Percentiles rank a stretch among this genome's conserved stretches.
Conservation (phyloP, 2,329 filamentous ascomycete species). For the Tolypocladium nubicola region DNA sequence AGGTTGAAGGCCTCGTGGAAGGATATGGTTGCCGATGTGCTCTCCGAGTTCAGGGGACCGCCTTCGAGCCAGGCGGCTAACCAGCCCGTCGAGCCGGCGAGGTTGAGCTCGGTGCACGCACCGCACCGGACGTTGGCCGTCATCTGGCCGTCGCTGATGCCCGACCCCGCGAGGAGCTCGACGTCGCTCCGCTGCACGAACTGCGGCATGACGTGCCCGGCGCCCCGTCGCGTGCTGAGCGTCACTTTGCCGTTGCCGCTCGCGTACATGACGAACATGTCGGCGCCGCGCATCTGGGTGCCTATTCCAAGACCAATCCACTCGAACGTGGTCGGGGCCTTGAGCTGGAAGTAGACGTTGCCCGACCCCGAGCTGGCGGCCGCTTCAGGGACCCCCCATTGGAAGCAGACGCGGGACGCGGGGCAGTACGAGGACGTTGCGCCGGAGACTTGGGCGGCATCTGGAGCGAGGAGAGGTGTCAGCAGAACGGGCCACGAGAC, state of each 20-base stretch:
- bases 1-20: conserved; percentile 33
- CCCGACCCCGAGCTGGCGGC: conserved; percentile 37
- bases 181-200: conserved; percentile 33
- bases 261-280: conserved; percentile 54
- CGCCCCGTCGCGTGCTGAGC: conserved; percentile 43
- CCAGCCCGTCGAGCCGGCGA: conserved; percentile 34
- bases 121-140: conserved; percentile 47
- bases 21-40: conserved; percentile 25
- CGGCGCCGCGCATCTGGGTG: conserved; percentile 39
- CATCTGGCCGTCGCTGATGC: conserved; percentile 40
- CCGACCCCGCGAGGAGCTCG: conserved; percentile 47
- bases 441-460: conserved; percentile 10
- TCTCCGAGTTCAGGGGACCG: conserved; percentile 31
- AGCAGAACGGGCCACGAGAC: neutral
- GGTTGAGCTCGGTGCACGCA: conserved; percentile 38
- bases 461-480: conserved; percentile 5
- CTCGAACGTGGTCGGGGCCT: conserved; percentile 37
- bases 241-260: conserved; percentile 50
- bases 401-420: conserved; percentile 37
- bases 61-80: conserved; percentile 45
- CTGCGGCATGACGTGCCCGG: conserved; percentile 35
- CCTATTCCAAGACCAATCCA: conserved; percentile 54
- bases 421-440: conserved; percentile 29
- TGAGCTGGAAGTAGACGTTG: conserved; percentile 51
- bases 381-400: conserved; percentile 41